phyloP scores from a whole-genome alignment of 2,329 filamentous ascomycete species.

The Penicillium sp. region DNA sequence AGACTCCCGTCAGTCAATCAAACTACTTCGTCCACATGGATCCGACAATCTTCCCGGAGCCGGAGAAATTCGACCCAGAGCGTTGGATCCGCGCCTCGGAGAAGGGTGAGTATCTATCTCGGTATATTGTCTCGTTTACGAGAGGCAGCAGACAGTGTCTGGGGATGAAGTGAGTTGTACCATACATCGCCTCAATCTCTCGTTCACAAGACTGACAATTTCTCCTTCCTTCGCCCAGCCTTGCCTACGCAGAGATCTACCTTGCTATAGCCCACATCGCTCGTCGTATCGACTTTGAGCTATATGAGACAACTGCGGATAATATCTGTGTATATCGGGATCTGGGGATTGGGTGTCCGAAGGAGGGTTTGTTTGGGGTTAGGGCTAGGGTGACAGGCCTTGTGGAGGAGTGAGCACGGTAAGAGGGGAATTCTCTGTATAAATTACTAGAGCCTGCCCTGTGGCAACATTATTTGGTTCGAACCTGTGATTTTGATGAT shows the following conservation, averaged over 20 bases:
- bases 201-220: not conserved
- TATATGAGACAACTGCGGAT: slow-evolving; percentile 18
- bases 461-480: no score
- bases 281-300: slow-evolving; percentile 18
- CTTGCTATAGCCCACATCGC: slow-evolving; percentile 21
- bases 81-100: slow-evolving; percentile 18
- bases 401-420: slow-evolving; percentile 17
- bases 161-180: slow-evolving; percentile 21
- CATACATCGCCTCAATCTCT: not conserved
- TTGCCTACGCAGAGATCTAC: slow-evolving; percentile 25
- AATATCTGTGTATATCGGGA: slow-evolving; percentile 22
- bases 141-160: slow-evolving; percentile 24
- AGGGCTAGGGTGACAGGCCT: slow-evolving; percentile 16
- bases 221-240: slow-evolving; percentile 5
- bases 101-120: slow-evolving; percentile 15
- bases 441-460: no score
- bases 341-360: slow-evolving; percentile 16
- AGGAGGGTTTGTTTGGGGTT: slow-evolving; percentile 15
- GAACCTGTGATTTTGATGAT: no score
- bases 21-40: slow-evolving; percentile 28
- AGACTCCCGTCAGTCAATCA: slow-evolving; percentile 26
- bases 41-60: slow-evolving; percentile 18
- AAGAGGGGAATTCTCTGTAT: not conserved
- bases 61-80: slow-evolving; percentile 20
- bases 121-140: slow-evolving; percentile 24